Conservation (phyloP, 2,329 filamentous ascomycete genomes). For the Verticillium albo-atrum region DNA sequence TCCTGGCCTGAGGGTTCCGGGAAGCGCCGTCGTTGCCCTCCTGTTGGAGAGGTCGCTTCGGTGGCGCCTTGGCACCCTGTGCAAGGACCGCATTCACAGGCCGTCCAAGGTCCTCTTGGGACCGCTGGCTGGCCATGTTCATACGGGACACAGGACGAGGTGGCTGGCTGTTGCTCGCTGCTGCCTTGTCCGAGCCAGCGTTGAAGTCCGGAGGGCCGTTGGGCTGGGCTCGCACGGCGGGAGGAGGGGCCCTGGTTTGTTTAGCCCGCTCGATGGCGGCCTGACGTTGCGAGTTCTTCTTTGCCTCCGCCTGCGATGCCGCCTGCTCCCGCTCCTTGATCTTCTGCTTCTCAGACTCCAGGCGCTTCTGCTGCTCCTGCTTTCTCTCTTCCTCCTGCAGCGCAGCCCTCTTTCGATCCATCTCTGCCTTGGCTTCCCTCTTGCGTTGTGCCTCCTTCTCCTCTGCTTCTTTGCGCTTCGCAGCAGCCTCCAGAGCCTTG, state of each 20-base stretch:
- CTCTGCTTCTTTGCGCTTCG: constrained; percentile 80
- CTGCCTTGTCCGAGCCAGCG: constrained; percentile 5
- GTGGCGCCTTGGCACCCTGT: constrained; percentile 63
- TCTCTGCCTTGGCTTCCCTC: constrained; percentile 74
- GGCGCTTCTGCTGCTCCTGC: constrained; percentile 53
- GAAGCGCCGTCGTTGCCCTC: constrained; percentile 52
- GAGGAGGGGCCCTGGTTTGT: constrained; percentile 58
- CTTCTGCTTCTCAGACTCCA: constrained; percentile 58
- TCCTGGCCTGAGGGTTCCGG: constrained; percentile 41
- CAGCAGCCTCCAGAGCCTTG: constrained; percentile 70
- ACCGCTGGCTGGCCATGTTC: constrained; percentile 45
- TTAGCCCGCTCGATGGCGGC: constrained; percentile 61
- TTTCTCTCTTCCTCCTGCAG: constrained; percentile 61
- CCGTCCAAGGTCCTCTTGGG: constrained; percentile 56
- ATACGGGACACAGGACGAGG: constrained; percentile 53
- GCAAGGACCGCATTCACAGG: constrained; percentile 56
- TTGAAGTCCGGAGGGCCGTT: constrained; percentile 45
- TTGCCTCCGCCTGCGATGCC: constrained; percentile 50
- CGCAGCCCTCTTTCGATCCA: constrained; percentile 70
- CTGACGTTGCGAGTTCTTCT: constrained; percentile 62
- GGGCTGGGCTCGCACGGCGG: constrained; percentile 51
- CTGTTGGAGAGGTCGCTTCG: constrained; percentile 70
- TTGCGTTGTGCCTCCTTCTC: constrained; percentile 76
- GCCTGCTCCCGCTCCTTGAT: constrained; percentile 57
- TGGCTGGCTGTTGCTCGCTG: constrained; percentile 22